These are phyloP conservation scores for Pugionium dolabratum DNA, from an alignment of 345 rosid genomes.

Conservation along the genomic window DNA sequence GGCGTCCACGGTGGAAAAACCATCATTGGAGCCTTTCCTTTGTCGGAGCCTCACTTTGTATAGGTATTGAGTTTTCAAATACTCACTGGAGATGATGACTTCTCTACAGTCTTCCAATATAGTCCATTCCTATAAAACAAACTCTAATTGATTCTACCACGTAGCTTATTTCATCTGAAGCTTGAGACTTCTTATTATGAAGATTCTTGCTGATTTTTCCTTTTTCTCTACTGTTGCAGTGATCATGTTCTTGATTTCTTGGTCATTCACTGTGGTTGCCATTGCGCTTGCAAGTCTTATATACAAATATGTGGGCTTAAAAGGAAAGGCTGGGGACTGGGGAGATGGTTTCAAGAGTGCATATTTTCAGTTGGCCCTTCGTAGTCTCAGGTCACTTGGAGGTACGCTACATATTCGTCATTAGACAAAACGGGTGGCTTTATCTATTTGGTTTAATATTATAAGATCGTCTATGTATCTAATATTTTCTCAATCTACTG, in stretches of 20 bases:
- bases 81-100: neutral
- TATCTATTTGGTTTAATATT: too few relatives aligned
- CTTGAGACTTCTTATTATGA: slow-evolving; percentile 19
- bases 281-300: slow-evolving; percentile 97
- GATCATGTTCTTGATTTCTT: slow-evolving; percentile 99
- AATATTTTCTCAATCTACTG: slow-evolving; percentile 8
- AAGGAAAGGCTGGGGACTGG: slow-evolving; percentile 99
- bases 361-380: slow-evolving; percentile 97
- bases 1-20: slow-evolving; percentile 99
- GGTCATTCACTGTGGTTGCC: slow-evolving; percentile 92
- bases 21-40: slow-evolving; percentile 99
- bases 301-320: slow-evolving; percentile 91
- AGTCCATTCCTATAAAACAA: neutral
- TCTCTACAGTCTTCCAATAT: neutral
- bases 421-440: too few relatives aligned
- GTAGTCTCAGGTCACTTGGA: slow-evolving; percentile 98
- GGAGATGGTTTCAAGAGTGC: slow-evolving; percentile 99
- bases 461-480: neutral
- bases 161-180: slow-evolving; percentile 8
- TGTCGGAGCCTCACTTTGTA: slow-evolving; percentile 86
- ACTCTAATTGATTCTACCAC: neutral
- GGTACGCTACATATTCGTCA: slow-evolving; percentile 44
- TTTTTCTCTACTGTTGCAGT: slow-evolving; percentile 60
- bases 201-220: slow-evolving; percentile 28
- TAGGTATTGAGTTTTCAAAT: slow-evolving; percentile 52